These are phyloP conservation scores for Ceraceosorus guamensis DNA, from an alignment of 1,284 basidiomycete species.

Conservation along the genomic window DNA sequence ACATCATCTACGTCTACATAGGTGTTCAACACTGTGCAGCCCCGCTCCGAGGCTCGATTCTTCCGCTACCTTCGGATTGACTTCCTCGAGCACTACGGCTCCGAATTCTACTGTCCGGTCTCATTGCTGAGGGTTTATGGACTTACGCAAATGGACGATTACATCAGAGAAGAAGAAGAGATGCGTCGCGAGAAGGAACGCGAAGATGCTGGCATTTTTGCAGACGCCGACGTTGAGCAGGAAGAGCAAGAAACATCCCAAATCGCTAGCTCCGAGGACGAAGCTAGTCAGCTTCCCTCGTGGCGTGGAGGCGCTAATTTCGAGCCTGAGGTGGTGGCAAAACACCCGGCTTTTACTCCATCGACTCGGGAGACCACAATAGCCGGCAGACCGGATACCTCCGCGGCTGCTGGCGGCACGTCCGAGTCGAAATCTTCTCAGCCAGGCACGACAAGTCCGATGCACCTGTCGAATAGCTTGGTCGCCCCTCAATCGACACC, in stretches of 20 bases:
- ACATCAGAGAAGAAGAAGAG: slow-evolving; percentile 64
- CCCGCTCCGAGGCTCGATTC: slow-evolving; percentile 17
- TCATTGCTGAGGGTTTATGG: slow-evolving; percentile 89
- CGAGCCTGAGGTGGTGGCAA: too few species aligned
- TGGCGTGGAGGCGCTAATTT: too few species aligned
- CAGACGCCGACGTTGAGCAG: slow-evolving; percentile 3
- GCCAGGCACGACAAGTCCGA: too few species aligned
- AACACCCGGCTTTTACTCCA: too few species aligned
- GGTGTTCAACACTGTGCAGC: slow-evolving; percentile 11
- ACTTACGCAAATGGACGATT: slow-evolving; percentile 91
- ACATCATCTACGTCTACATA: too few species aligned
- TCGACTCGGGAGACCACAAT: too few species aligned
- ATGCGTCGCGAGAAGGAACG: slow-evolving; percentile 39
- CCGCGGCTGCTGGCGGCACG: too few species aligned
- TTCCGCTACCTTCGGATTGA: slow-evolving; percentile 82
- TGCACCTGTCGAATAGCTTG: too few species aligned
- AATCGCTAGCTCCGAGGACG: slow-evolving; percentile 11
- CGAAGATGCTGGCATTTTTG: neutral
- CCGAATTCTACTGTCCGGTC: slow-evolving; percentile 92
- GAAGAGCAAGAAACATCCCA: neutral
- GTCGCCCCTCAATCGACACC: too few species aligned
- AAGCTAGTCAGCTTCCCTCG: too few species aligned
- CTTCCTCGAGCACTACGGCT: slow-evolving; percentile 86
- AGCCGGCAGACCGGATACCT: too few species aligned
- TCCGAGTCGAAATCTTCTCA: too few species aligned